phyloP scores from a whole-genome alignment of 139 green algal species.

The Chlamydomonas applanata region DNA sequence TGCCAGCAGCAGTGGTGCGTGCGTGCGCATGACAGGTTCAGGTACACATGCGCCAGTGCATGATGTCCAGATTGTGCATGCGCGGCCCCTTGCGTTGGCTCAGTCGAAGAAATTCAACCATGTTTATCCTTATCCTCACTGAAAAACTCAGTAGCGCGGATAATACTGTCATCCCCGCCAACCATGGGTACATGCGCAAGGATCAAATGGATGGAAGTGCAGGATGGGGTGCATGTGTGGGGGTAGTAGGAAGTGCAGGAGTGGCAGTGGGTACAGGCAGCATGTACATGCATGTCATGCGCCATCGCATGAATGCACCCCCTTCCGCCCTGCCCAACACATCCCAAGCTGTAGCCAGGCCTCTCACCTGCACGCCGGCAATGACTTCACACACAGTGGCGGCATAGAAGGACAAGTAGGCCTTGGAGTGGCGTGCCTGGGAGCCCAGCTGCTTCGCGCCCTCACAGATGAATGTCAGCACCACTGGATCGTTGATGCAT shows the following conservation, averaged over 20 bases:
- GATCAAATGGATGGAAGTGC: background rate
- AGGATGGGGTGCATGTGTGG: no score
- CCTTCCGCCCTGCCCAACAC: no score
- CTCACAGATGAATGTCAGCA: conserved; percentile 60
- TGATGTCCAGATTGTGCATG: no score
- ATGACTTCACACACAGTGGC: conserved; percentile 66
- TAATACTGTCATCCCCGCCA: conserved; percentile 15
- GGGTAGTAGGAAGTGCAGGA: no score
- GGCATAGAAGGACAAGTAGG: conserved; percentile 71
- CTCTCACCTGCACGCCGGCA: background rate
- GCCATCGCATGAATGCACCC: no score
- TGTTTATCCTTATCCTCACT: background rate
- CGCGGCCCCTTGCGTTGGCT: no score
- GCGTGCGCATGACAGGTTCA: no score
- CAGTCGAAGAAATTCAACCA: conserved; percentile 20
- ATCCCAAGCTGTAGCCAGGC: background rate
- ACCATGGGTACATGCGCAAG: background rate
- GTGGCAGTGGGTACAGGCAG: background rate
- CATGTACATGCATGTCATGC: no score
- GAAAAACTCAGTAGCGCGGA: conserved; percentile 26
- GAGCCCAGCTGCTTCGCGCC: conserved; percentile 36
- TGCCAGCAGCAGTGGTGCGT: no score
- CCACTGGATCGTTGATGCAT: conserved; percentile 60
- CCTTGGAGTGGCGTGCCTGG: background rate
- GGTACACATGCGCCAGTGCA: no score